Evolutionary conservation across 2,329 filamentous ascomycete genomes (phyloP).

Genomic region (Alternaria alternata): DNA sequence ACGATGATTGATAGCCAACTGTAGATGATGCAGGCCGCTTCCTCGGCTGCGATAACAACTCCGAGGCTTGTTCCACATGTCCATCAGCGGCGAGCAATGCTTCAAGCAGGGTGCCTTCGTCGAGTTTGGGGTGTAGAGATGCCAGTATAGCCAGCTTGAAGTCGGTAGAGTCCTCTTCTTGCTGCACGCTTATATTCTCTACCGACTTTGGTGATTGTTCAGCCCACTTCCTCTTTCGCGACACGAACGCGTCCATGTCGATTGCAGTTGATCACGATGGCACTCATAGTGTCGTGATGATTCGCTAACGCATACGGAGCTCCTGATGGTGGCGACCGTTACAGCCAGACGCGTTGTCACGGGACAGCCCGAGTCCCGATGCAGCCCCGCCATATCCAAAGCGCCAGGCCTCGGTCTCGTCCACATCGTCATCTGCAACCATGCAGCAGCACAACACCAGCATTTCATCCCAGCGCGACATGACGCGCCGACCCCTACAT

Average conservation of each 20-base stretch:
- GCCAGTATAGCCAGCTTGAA: constrained; percentile 84
- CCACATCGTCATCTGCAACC: constrained; percentile 27
- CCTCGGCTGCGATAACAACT: constrained; percentile 58
- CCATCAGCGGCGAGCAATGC: constrained; percentile 80
- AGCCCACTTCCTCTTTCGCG: constrained; percentile 45
- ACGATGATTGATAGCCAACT: constrained; percentile 56
- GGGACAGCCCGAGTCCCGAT: constrained; percentile 28
- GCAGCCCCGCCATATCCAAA: constrained; percentile 26
- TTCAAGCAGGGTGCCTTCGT: constrained; percentile 77
- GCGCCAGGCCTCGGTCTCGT: constrained; percentile 30
- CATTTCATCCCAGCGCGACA: constrained; percentile 23
- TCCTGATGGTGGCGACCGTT: background rate
- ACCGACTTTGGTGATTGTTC: constrained; percentile 15
- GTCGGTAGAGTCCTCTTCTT: constrained; percentile 79
- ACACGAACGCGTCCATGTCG: constrained; percentile 51
- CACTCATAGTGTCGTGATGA: background rate
- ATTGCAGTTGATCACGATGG: background rate
- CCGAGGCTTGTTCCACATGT: constrained; percentile 71
- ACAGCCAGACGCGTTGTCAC: constrained; percentile 24
- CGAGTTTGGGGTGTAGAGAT: constrained; percentile 73
- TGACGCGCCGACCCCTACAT: constrained; percentile 20
- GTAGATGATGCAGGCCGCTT: constrained; percentile 39
- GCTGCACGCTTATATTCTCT: constrained; percentile 1
- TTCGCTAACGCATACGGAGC: background rate
- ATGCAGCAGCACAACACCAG: constrained; percentile 27